Evolutionary conservation across 371 early-diverging fungal genomes (phyloP), one percentile per base, ranked within the genome.

Genomic region (Circinella umbellata): DNA sequence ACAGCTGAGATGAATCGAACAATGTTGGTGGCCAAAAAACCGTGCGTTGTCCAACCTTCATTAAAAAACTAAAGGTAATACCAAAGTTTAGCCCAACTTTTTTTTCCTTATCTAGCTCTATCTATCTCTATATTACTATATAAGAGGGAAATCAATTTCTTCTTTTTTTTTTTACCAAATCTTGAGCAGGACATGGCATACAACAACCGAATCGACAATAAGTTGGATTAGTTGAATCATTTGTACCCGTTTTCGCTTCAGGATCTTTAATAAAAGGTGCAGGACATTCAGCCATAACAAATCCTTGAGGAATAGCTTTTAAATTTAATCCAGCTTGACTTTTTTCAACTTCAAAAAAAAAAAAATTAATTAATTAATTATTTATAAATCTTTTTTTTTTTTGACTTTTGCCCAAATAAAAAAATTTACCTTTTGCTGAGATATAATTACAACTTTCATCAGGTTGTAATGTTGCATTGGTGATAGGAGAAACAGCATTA

Each of bases 1-100:
- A 85, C 71, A 38, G 84, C 80, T 8, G 91, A 88, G 49, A 87
- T 76, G 8, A 77, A 81, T 49, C 89, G 84, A 57, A 86, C 73
- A 42, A 80, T 75, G 63, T 85, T 78, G 4, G 88, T 86, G 7
- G 85, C 83, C 59, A 76, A 68, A 62, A 83, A 86, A 5, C 81
- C 88, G 34, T 74, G 73, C 39, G 74, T 71, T 14, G 83, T 70
- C 73, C 82, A 86, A 27, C 79, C 83, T 46, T 76, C 71, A 20
- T 80, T 72, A 61, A 86, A 88, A 20, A 88, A 78, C 79, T 82
- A 73, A 76, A 62, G 69, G 70, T 0, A 67, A 73, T 66, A 71
- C 73, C 5, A 73, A 76, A 27, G 75, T 74, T 27, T 27, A 27
- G 27, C 27, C 27, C 27, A 27, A 27, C 27, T 27, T 27, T 27